These are phyloP conservation scores for Hypoxylon sp. DNA, from an alignment of 2,329 filamentous ascomycete genomes.

Conservation along the genomic window DNA sequence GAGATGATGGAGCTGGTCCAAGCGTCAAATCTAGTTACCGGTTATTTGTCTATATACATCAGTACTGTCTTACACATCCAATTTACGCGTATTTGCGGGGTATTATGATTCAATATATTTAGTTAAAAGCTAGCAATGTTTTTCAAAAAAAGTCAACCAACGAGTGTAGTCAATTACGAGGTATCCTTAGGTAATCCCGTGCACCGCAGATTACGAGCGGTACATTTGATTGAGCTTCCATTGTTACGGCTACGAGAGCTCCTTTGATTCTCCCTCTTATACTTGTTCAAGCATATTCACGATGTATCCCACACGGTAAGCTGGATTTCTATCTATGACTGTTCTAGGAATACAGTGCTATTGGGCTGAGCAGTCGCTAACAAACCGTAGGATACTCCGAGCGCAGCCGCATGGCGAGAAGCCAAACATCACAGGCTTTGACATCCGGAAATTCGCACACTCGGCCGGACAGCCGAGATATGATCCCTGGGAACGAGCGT, in stretches of 20 bases:
- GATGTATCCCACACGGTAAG: slow-evolving; percentile 56
- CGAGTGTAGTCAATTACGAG: slow-evolving; percentile 1
- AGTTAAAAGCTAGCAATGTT: neutral
- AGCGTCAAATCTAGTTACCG: neutral
- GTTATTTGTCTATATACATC: neutral
- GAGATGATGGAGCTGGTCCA: slow-evolving; percentile 4
- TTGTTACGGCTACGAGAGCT: slow-evolving; percentile 11
- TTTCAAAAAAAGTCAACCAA: neutral
- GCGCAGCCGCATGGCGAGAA: slow-evolving; percentile 64
- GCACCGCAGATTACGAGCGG: slow-evolving; percentile 2
- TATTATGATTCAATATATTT: slow-evolving; percentile 6
- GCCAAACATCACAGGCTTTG: slow-evolving; percentile 92
- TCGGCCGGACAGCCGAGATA: slow-evolving; percentile 73
- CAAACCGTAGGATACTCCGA: slow-evolving; percentile 62
- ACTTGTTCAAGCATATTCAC: slow-evolving; percentile 31
- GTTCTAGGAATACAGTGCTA: neutral
- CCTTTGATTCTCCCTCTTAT: slow-evolving; percentile 9
- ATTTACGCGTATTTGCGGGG: neutral
- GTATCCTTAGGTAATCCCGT: slow-evolving; percentile 17
- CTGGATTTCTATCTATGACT: neutral
- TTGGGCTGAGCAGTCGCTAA: slow-evolving; percentile 25
- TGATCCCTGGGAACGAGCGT: slow-evolving; percentile 77
- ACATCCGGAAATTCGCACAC: slow-evolving; percentile 82
- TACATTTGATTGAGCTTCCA: slow-evolving; percentile 20
- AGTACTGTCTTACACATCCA: neutral